Conservation (phyloP, 139 green algal genomes). For the Asterochloris sp. region DNA sequence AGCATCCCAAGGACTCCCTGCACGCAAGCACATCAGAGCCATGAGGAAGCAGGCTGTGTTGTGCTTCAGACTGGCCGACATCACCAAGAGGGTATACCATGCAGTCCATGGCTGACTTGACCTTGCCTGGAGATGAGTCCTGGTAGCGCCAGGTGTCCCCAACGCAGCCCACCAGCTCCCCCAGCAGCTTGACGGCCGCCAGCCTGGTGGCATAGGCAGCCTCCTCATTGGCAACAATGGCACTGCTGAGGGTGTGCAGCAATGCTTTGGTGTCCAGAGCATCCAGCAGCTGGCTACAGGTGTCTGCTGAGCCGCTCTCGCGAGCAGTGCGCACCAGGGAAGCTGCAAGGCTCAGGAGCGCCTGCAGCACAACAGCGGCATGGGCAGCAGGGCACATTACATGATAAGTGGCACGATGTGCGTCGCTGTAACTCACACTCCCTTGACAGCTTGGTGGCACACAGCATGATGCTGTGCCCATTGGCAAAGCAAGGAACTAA, state of each 20-base stretch:
- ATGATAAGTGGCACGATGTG: too few species aligned
- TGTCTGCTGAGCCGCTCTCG: not conserved
- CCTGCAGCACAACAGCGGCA: not conserved
- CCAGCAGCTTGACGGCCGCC: constrained; percentile 28
- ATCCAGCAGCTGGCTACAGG: constrained; percentile 14
- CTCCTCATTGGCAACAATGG: constrained; percentile 14
- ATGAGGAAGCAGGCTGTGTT: too few species aligned
- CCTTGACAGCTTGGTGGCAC: too few species aligned
- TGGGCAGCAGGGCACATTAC: too few species aligned
- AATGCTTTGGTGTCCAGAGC: constrained; percentile 11
- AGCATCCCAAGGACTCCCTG: constrained; percentile 1
- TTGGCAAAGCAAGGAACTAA: too few species aligned
- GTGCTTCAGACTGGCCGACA: too few species aligned
- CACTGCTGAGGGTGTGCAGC: constrained; percentile 15
- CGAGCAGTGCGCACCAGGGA: constrained; percentile 18
- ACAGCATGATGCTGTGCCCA: too few species aligned
- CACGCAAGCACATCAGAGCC: too few species aligned
- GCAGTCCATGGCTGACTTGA: too few species aligned
- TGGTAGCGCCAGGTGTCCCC: not conserved
- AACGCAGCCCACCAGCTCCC: constrained; percentile 16
- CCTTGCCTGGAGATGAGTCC: too few species aligned
- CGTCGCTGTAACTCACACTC: too few species aligned
- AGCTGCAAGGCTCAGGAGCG: constrained; percentile 9
- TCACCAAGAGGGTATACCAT: too few species aligned
- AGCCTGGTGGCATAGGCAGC: constrained; percentile 31